Conservation (phyloP, 139 green algal species). For the Zygnema cylindricum region DNA sequence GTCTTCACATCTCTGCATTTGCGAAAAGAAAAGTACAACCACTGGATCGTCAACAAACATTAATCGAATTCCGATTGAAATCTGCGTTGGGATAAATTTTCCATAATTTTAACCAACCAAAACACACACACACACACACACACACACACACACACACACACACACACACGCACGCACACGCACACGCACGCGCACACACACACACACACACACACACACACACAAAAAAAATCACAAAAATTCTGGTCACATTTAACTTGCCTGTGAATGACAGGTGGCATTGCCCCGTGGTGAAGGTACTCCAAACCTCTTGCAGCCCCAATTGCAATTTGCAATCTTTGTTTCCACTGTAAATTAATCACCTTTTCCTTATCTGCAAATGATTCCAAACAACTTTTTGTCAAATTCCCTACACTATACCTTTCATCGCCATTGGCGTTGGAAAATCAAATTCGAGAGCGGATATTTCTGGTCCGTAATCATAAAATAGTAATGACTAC, state of each 20-base stretch:
- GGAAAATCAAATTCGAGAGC: too few relatives aligned
- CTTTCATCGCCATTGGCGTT: too few relatives aligned
- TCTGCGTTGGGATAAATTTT: background rate
- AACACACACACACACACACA: background rate
- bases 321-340: constrained; percentile 16
- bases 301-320: constrained; percentile 32
- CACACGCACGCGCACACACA: background rate
- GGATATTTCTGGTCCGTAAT: too few relatives aligned
- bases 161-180: too few relatives aligned
- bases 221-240: background rate
- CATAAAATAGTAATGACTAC: background rate
- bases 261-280: constrained; percentile 41
- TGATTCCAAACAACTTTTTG: background rate
- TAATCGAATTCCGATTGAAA: constrained; percentile 21
- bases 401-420: background rate
- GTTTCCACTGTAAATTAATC: background rate
- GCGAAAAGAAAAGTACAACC: background rate
- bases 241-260: constrained; percentile 10
- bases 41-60: background rate
- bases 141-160: background rate
- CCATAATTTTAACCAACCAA: background rate
- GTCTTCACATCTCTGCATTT: constrained; percentile 28
- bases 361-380: constrained; percentile 14
- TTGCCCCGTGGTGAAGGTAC: constrained; percentile 32
- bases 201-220: background rate